These are phyloP conservation scores for Eimeria praecox DNA, from an alignment of 169 alveolate species.

Conservation along the genomic window DNA sequence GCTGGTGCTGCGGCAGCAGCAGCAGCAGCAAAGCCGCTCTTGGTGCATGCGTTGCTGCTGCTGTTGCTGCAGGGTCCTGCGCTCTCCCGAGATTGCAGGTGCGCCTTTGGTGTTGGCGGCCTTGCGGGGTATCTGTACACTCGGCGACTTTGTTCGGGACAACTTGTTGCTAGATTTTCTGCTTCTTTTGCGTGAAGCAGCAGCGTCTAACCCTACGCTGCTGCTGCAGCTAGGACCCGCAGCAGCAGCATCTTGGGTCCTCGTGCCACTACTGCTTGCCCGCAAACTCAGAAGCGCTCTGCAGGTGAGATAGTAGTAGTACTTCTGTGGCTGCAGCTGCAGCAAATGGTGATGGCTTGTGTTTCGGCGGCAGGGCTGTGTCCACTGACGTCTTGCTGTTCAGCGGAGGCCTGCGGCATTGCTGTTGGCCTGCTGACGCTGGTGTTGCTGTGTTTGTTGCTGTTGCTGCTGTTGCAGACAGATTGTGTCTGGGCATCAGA, in stretches of 20 bases:
- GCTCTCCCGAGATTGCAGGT: conserved; percentile 51
- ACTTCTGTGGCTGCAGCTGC: neutral
- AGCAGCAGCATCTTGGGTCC: conserved; percentile 58
- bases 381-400: neutral
- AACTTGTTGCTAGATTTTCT: conserved; percentile 64
- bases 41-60: conserved; percentile 42
- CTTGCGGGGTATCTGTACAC: conserved; percentile 63
- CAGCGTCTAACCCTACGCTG: conserved; percentile 19
- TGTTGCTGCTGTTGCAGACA: conserved; percentile 65
- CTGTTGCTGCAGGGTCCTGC: conserved; percentile 72
- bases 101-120: conserved; percentile 63
- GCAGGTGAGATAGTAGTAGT: neutral
- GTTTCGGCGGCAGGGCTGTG: neutral
- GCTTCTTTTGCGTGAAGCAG: conserved; percentile 61
- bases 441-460: conserved; percentile 13
- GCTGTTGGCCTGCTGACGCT: neutral
- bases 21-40: neutral
- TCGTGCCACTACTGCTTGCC: conserved; percentile 67
- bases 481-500: conserved; percentile 38
- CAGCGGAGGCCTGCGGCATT: neutral
- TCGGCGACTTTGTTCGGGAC: conserved; percentile 51
- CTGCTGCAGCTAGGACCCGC: conserved; percentile 54
- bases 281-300: conserved; percentile 27
- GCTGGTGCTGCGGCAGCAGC: neutral
- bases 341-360: neutral